Percentiles rank a stretch among this genome's conserved stretches.
phyloP scores from a whole-genome alignment of 345 rosid species.

The Rubroshorea leprosula region DNA sequence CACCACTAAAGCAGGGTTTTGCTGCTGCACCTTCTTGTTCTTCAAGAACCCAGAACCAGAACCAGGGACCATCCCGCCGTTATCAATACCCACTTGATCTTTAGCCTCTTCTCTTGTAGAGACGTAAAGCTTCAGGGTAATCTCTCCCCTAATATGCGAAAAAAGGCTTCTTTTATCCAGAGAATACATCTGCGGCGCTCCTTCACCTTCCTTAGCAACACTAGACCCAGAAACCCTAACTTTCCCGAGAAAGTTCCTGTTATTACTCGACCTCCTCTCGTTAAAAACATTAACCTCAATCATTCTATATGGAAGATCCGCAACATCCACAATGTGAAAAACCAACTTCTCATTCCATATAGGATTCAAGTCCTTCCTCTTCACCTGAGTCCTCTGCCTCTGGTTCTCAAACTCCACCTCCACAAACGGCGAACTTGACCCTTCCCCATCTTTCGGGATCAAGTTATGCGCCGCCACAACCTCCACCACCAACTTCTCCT shows the following conservation, averaged over 20 bases:
- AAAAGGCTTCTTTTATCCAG: slow-evolving; percentile 67
- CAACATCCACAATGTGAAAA: slow-evolving; percentile 38
- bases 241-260: slow-evolving; percentile 61
- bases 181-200: slow-evolving; percentile 40
- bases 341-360: slow-evolving; percentile 75
- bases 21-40: slow-evolving; percentile 49
- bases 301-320: slow-evolving; percentile 49
- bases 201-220: slow-evolving; percentile 43
- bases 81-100: slow-evolving; percentile 15
- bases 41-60: slow-evolving; percentile 25
- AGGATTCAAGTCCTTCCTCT: slow-evolving; percentile 60
- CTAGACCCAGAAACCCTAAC: slow-evolving; percentile 47
- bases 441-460: slow-evolving; percentile 80
- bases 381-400: slow-evolving; percentile 47
- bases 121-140: slow-evolving; percentile 49
- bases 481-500: slow-evolving; percentile 65
- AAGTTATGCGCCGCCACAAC: slow-evolving; percentile 64
- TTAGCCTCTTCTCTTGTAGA: slow-evolving; percentile 29
- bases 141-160: slow-evolving; percentile 65
- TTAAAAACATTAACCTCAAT: slow-evolving; percentile 54
- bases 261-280: slow-evolving; percentile 46
- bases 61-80: slow-evolving; percentile 22
- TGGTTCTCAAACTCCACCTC: slow-evolving; percentile 68
- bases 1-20: slow-evolving; percentile 26
- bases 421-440: slow-evolving; percentile 66